A percentile compares a stretch with the other conserved stretches of the same genome.
These are phyloP conservation scores for Morella rubra DNA, from an alignment of 306 rosid genomes.

Conservation along the genomic window DNA sequence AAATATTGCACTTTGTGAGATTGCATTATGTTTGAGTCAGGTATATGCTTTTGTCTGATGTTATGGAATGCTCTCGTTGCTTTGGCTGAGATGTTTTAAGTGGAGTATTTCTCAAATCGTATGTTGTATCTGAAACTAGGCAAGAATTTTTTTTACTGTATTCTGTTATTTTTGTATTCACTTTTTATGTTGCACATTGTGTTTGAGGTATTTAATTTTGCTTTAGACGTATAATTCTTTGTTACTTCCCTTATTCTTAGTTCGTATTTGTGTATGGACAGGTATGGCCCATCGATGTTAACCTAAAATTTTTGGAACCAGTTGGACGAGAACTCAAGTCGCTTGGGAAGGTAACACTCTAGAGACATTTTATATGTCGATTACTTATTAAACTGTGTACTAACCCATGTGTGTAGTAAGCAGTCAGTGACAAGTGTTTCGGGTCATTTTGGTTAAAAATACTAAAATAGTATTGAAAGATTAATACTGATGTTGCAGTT, in stretches of 20 bases:
- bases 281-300: conserved; percentile 83
- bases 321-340: conserved; percentile 83
- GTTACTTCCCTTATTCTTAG: conserved; percentile 2
- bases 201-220: not conserved
- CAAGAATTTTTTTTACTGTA: too few species aligned
- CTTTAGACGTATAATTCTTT: not conserved
- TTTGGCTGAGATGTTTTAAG: not conserved
- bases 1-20: not conserved
- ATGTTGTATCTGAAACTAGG: not conserved
- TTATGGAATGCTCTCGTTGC: not conserved
- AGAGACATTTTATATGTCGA: not conserved
- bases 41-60: not conserved
- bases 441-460: not conserved
- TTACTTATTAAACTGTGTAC: not conserved
- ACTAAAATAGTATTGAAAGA: not conserved
- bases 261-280: conserved; percentile 35
- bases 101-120: not conserved
- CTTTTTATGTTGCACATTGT: not conserved
- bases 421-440: not conserved
- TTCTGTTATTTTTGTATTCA: too few species aligned
- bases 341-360: conserved; percentile 72
- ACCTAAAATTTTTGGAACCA: conserved; percentile 82
- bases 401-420: not conserved
- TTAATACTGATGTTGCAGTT: not conserved
- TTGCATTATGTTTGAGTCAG: not conserved